phyloP scores from a whole-genome alignment of 257 asterid species.

The Solanum commersonii region DNA sequence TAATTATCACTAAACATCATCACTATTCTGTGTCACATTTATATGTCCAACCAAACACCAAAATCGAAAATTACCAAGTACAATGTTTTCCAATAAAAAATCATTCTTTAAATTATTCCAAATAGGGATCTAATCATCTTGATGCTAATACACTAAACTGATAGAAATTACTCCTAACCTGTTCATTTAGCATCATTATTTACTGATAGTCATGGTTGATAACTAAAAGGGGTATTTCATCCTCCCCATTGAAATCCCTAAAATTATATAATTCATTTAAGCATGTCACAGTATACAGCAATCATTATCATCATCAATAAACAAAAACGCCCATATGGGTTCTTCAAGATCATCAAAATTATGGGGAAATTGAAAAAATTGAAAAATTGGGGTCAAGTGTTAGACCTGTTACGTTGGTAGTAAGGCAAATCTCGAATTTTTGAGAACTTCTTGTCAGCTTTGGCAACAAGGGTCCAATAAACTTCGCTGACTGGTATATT shows the following conservation, averaged over 20 bases:
- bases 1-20: background rate
- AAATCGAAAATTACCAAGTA: background rate
- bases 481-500: constrained; percentile 73
- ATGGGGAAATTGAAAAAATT: background rate
- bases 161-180: background rate
- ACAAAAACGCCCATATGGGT: background rate
- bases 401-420: constrained; percentile 76
- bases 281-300: background rate
- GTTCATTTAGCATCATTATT: background rate
- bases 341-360: background rate
- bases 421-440: constrained; percentile 93
- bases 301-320: background rate
- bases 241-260: background rate
- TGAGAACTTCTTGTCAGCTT: constrained; percentile 94
- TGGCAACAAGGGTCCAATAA: constrained; percentile 86
- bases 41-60: background rate
- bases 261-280: background rate
- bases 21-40: background rate
- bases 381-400: background rate
- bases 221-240: background rate
- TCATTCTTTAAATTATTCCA: background rate
- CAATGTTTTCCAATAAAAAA: background rate
- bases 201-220: background rate
- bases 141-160: background rate
- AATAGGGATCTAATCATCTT: background rate